These are phyloP conservation scores for Gaultheria prostrata DNA, from an alignment of 148 eudicot species.

Conservation along the genomic window DNA sequence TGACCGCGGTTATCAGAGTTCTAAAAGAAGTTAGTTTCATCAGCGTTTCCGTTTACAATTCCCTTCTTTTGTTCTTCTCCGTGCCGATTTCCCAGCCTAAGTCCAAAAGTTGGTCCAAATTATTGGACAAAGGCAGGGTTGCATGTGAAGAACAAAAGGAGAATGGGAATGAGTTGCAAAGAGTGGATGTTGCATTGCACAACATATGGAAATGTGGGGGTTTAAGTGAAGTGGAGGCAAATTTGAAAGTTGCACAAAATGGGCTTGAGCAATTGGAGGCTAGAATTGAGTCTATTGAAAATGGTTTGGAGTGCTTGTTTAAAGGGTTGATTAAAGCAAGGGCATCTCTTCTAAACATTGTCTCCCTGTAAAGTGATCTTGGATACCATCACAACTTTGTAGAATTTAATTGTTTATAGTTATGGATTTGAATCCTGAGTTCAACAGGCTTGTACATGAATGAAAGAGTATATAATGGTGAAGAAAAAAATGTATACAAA, in stretches of 20 bases:
- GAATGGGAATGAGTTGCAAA: slow-evolving; percentile 21
- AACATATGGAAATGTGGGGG: neutral
- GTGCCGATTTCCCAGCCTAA: slow-evolving; percentile 17
- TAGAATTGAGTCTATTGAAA: slow-evolving; percentile 33
- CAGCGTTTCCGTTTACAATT: slow-evolving; percentile 24
- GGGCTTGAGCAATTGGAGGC: slow-evolving; percentile 32
- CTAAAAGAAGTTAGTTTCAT: slow-evolving; percentile 26
- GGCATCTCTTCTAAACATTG: slow-evolving; percentile 18
- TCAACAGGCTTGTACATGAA: neutral
- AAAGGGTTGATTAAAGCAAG: slow-evolving; percentile 39
- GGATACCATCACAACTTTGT: neutral
- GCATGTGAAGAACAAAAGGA: slow-evolving; percentile 16
- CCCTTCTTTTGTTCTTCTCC: slow-evolving; percentile 36
- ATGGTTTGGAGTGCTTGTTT: slow-evolving; percentile 37
- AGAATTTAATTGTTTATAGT: neutral
- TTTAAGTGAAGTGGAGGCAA: slow-evolving; percentile 6
- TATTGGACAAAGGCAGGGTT: slow-evolving; percentile 22
- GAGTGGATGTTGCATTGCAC: slow-evolving; percentile 22
- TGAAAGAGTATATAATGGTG: neutral
- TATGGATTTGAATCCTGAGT: neutral
- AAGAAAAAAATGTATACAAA: neutral
- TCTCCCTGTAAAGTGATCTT: neutral
- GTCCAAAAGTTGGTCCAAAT: slow-evolving; percentile 30
- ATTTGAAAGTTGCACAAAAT: slow-evolving; percentile 20
- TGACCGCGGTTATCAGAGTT: slow-evolving; percentile 14